Evolutionary conservation across 768 basidiomycete species (phyloP), one percentile per base, ranked within the genome.

Genomic region (Leccinum barrowsii): DNA sequence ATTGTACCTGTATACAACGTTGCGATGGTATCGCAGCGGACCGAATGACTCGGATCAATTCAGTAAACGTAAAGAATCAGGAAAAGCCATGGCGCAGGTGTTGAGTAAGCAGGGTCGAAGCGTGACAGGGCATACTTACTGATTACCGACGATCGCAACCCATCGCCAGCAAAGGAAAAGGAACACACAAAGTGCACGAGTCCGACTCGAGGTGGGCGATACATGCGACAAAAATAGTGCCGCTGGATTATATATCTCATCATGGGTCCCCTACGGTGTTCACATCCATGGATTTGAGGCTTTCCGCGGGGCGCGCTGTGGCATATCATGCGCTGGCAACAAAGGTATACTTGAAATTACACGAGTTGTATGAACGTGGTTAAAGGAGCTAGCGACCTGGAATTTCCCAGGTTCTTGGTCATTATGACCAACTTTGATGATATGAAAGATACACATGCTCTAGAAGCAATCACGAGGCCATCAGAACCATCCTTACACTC

Each of bases 371-470:
- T 32, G 35, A 32, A 22, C 17, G 24, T 17, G 12, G 44, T 52
- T 57, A 50, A 35, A 30, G 52, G 54, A 49, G 32, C 40, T 49
- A 28, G 34, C 26, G 28, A 49, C 5, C 26, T 34, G 30, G 7
- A 59, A 54, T 54, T 63, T 63, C 56, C 54, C 58, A 61, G 44
- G 65, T 53, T 53, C 30, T 34, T 54, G 58, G 54, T 22, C 32
- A 60, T 49, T 40, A 51, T 65, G 64, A 69, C 59, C 46, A 61
- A 70, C 50, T 19, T 42, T 2, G 37, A 40, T 35, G 48, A 55
- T 8, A 57, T 40, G 48, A 57, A 53, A 64, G 58, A 40, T 34
- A 58, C 7, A 56, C 19, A 37, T 48, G 32, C 34, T 6, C 58
- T 40, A 52, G 37, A 50, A 52, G 48, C 35, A 48, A 52, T 55